phyloP scores from a whole-genome alignment of 805 yeast species.

The Metschnikowia santaceciliae region DNA sequence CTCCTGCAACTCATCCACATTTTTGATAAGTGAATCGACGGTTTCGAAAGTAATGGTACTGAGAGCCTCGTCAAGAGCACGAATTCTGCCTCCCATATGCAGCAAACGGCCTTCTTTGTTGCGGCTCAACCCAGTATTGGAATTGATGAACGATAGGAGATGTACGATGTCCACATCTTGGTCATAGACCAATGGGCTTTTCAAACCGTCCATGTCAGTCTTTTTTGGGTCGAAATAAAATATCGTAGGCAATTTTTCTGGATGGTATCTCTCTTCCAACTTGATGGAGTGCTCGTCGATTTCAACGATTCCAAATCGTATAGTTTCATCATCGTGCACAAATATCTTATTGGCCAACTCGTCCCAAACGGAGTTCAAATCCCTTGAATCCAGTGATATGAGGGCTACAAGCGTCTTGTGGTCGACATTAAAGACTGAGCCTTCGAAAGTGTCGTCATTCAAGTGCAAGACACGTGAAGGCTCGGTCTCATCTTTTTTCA shows the following conservation, averaged over 20 bases:
- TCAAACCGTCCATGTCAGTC: slow-evolving; percentile 21
- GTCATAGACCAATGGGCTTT: slow-evolving; percentile 24
- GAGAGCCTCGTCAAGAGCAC: slow-evolving; percentile 18
- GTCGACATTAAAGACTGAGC: slow-evolving; percentile 31
- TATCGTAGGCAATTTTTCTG: slow-evolving; percentile 53
- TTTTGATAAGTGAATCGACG: slow-evolving; percentile 2
- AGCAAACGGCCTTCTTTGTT: slow-evolving; percentile 30
- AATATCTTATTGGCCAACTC: slow-evolving; percentile 46
- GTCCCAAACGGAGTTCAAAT: slow-evolving; percentile 51
- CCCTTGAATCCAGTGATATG: not conserved
- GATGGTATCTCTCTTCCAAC: slow-evolving; percentile 27
- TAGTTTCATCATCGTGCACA: slow-evolving; percentile 31
- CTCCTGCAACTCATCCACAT: slow-evolving; percentile 12
- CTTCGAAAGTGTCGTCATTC: slow-evolving; percentile 34
- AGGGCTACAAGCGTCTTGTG: slow-evolving; percentile 38
- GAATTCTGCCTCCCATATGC: slow-evolving; percentile 30
- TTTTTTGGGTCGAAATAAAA: slow-evolving; percentile 38
- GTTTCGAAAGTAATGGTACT: slow-evolving; percentile 1
- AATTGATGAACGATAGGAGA: slow-evolving; percentile 27
- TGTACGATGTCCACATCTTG: slow-evolving; percentile 22
- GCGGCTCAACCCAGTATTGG: slow-evolving; percentile 25
- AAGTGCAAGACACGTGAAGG: slow-evolving; percentile 6
- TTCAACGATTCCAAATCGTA: slow-evolving; percentile 38
- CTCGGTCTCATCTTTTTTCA: slow-evolving; percentile 6
- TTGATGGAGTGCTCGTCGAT: slow-evolving; percentile 13